A percentile compares a stretch with the other conserved stretches of the same genome.
These are phyloP conservation scores for Globisporangium spinosum DNA, from an alignment of 352 stramenopile genomes.

Conservation along the genomic window DNA sequence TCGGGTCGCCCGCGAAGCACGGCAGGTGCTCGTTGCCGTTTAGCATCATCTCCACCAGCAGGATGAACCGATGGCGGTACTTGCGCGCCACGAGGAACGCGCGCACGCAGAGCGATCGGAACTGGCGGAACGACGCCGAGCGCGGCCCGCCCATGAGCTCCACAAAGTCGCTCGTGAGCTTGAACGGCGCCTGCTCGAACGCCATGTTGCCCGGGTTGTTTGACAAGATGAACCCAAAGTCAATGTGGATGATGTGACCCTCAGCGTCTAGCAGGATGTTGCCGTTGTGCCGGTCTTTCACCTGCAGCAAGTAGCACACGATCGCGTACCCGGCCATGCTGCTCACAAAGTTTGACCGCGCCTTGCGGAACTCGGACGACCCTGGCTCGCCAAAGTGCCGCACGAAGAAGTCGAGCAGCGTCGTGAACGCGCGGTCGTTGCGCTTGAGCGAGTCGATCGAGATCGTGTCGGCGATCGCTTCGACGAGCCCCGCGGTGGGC, in stretches of 20 bases:
- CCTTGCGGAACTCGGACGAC: slow-evolving; percentile 66
- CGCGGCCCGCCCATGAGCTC: slow-evolving; percentile 93
- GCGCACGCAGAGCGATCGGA: slow-evolving; percentile 94
- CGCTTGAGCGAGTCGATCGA: slow-evolving; percentile 98
- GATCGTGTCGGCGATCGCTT: slow-evolving; percentile 95
- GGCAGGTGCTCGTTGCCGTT: slow-evolving; percentile 95
- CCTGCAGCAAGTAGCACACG: slow-evolving; percentile 95
- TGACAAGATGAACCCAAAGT: slow-evolving; percentile 95
- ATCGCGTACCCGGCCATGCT: slow-evolving; percentile 91
- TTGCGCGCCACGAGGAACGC: slow-evolving; percentile 94
- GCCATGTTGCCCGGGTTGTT: slow-evolving; percentile 91
- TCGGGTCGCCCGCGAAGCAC: slow-evolving; percentile 93
- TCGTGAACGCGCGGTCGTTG: slow-evolving; percentile 91
- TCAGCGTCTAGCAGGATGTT: slow-evolving; percentile 96
- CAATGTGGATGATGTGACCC: slow-evolving; percentile 97
- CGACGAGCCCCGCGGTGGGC: slow-evolving; percentile 92
- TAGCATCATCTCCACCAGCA: slow-evolving; percentile 97
- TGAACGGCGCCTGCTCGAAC: slow-evolving; percentile 97
- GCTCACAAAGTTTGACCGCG: slow-evolving; percentile 86
- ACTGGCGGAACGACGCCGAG: slow-evolving; percentile 91
- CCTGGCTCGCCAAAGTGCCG: slow-evolving; percentile 88
- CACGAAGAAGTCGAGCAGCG: slow-evolving; percentile 92
- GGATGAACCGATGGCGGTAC: slow-evolving; percentile 93
- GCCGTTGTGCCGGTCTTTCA: slow-evolving; percentile 98
- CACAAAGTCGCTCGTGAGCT: slow-evolving; percentile 96